A percentile compares a stretch with the other conserved stretches of the same genome.
phyloP scores from a whole-genome alignment of 2,329 filamentous ascomycete genomes.

The Pestalotiopsis sp. region DNA sequence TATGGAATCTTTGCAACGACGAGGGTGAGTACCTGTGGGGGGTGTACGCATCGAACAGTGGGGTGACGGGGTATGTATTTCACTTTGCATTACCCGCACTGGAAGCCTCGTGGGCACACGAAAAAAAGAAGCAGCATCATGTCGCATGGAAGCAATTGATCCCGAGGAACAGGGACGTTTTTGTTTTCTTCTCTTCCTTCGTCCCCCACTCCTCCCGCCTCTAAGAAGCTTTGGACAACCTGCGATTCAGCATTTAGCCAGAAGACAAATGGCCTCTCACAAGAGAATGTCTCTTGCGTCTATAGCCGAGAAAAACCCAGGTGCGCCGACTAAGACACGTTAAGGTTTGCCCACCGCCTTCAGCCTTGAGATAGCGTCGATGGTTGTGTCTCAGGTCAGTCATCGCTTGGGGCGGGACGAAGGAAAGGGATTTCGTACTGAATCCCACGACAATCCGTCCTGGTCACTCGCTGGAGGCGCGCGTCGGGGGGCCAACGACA shows the following conservation, averaged over 20 bases:
- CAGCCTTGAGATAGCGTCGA: slow-evolving; percentile 11
- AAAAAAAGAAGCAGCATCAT: neutral
- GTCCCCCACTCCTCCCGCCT: neutral
- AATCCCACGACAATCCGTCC: neutral
- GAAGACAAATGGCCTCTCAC: neutral
- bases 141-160: neutral
- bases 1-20: neutral
- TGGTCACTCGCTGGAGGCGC: neutral
- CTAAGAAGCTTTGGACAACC: neutral
- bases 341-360: slow-evolving; percentile 10
- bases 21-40: neutral
- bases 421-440: neutral
- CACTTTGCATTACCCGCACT: neutral
- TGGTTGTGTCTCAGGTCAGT: slow-evolving; percentile 8
- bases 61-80: neutral
- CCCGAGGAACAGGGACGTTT: neutral
- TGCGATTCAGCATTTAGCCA: neutral
- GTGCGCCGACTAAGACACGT: neutral
- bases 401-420: neutral
- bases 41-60: neutral
- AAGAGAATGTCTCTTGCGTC: neutral
- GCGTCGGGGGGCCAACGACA: neutral
- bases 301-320: neutral
- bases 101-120: neutral
- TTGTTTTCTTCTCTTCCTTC: neutral